Evolutionary conservation across 177 flowering plant genomes (phyloP), one percentile per base, ranked within the genome.

Genomic region (Tripterygium wilfordii): DNA sequence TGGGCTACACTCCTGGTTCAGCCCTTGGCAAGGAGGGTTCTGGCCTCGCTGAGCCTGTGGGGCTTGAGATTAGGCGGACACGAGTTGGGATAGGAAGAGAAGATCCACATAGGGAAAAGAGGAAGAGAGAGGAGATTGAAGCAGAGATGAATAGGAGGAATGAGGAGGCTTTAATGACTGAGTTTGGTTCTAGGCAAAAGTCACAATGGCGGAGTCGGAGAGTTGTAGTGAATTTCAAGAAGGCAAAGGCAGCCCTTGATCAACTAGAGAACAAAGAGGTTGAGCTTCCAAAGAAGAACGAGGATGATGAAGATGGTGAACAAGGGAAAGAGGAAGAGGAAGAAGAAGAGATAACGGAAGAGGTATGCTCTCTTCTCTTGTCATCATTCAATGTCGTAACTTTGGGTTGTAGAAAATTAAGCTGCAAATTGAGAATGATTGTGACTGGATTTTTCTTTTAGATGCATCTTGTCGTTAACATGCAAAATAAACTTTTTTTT

Each of bases 1-100:
- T 94, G 97, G 99, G 97, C 5, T 94, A 89, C 58, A 77, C 62
- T 16, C 99, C 99, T 0, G 97, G 97, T 8, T 60, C 78, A 14
- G 83, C 80, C 16, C 61, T 88, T 31, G 96, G 92, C 8, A 82
- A 77, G 60, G 80, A 71, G 48, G 85, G 87, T 5, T 54, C 57
- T 2, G 96, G 97, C 8, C 56, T 54, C 44, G 74, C 74, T 12
- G 89, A 82, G 50, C 99, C 97, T 0, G 77, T 92, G 15, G 85
- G 82, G 40, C 16, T 89, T 10, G 72, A 89, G 56, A 92, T 92
- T 28, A 60, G 92, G 54, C 59, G 97, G 58, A 66, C 89, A 5
- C 61, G 99, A n/a, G 88, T 76, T 2, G 97, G 97, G 41, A 75
- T 89, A 19, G 97, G 99, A 13, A 32, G 69, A 36, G 86, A 81